Base-by-base conservation (phyloP, 106 monocot species). In the Vanilla planifolia region DNA sequence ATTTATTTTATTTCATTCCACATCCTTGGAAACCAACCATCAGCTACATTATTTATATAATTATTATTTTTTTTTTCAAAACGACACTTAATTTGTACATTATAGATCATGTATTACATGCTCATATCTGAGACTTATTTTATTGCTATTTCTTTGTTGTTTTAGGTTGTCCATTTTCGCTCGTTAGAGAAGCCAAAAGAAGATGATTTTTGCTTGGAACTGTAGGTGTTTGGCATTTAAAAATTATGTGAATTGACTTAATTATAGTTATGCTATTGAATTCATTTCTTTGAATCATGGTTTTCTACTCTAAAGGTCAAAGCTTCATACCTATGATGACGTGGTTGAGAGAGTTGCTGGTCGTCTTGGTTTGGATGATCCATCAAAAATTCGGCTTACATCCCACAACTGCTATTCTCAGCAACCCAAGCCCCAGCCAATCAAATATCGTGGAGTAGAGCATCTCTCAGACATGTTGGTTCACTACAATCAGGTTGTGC, bases 381-480 rank as follows among this genome's bases (percentile, higher is more conserved):
- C 96, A 40, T 76, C 88, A 70, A 98, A 88, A 70, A 88, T 98
- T 46, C 81, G 96, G 22, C 84, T 98, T 72, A 98, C 96, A 26
- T 85, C 96, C 60, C 91, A 98, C 45, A 92, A 98, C 51, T 98
- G 96, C 75, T 98, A 92, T 51, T 91, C 96, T 51, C 90, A 98
- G 65, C 96, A 98, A 73, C 96, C 96, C 42, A 98, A 98, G 68
- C 96, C 88, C 14, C 96, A 98, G 52, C 88, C 96, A 4, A 98
- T 98, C 37, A 91, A 83, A 40, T 98, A 88, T 42, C 78, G 91
- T n/a, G 91, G 91, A 65, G 88, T 82, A 47, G 96, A 98, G 8
- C 90, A 88, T 73, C 82, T 98, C 21, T 74, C 80, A 11, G 96
- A 98, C 46, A 91, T 98, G 96, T 64, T 98, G 51, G 77, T 88